phyloP scores from a whole-genome alignment of 1,284 basidiomycete species.

The Sanghuangporus weigelae region DNA sequence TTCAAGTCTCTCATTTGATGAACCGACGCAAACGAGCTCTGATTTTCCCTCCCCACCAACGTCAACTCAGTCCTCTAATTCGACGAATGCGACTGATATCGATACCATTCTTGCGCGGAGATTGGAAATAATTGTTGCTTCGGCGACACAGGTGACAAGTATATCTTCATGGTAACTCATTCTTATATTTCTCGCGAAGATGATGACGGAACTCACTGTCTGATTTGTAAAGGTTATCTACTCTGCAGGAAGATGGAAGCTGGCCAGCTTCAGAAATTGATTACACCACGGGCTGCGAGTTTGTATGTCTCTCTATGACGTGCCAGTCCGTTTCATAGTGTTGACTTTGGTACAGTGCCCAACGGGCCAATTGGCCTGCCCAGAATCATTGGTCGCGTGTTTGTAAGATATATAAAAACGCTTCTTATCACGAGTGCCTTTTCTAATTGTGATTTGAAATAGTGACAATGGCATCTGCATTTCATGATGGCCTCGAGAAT shows the following conservation, averaged over 20 bases:
- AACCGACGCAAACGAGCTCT: neutral
- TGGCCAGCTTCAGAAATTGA: slow-evolving; percentile 52
- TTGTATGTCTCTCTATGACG: neutral
- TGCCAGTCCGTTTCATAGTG: neutral
- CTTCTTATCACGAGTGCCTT: neutral
- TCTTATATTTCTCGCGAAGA: neutral
- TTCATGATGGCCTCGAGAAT: slow-evolving; percentile 44
- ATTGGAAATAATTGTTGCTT: slow-evolving; percentile 26
- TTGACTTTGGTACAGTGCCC: slow-evolving; percentile 29
- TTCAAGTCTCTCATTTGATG: no score
- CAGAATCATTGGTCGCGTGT: slow-evolving; percentile 57
- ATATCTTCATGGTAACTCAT: slow-evolving; percentile 24
- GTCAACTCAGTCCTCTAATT: slow-evolving; percentile 4
- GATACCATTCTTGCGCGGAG: slow-evolving; percentile 25
- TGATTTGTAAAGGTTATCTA: slow-evolving; percentile 33
- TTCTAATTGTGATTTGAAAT: neutral
- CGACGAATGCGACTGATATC: slow-evolving; percentile 23
- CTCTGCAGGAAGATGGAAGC: slow-evolving; percentile 42
- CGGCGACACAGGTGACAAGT: slow-evolving; percentile 21
- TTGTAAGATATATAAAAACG: slow-evolving; percentile 32
- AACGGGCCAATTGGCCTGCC: slow-evolving; percentile 63
- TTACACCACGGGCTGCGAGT: slow-evolving; percentile 50
- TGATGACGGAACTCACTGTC: neutral
- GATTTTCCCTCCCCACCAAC: neutral
- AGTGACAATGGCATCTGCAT: slow-evolving; percentile 51